Evolutionary conservation across 2,329 filamentous ascomycete genomes (phyloP).

Genomic region (Paracoccidioides brasiliensis): DNA sequence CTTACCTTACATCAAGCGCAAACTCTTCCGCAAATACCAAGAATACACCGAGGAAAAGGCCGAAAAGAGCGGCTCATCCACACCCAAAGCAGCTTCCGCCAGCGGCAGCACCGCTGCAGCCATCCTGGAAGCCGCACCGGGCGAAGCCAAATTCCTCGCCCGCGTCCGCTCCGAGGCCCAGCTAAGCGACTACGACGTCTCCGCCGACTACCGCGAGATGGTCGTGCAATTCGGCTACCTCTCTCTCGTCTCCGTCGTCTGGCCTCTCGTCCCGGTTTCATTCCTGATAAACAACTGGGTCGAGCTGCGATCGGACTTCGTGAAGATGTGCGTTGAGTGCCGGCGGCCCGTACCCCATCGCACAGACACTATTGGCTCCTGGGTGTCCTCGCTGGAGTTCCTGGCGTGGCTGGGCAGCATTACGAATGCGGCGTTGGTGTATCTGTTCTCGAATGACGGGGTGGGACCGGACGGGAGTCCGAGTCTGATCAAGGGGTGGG

Average conservation of each 20-base stretch:
- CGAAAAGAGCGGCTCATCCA: conserved; percentile 16
- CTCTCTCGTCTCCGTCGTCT: conserved; percentile 80
- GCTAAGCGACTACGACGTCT: conserved; percentile 76
- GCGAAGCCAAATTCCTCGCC: conserved; percentile 67
- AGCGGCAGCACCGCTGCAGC: conserved; percentile 33
- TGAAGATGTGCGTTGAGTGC: conserved; percentile 86
- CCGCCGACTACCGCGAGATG: conserved; percentile 86
- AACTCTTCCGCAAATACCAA: conserved; percentile 65
- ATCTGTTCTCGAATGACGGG: conserved; percentile 59
- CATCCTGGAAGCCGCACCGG: conserved; percentile 51
- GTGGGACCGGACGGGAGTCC: conserved; percentile 21
- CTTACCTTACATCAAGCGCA: conserved; percentile 72
- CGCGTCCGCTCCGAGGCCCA: conserved; percentile 73
- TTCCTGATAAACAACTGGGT: conserved; percentile 96
- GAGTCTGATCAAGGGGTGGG: conserved; percentile 63
- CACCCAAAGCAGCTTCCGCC: conserved; percentile 1
- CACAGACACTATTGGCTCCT: conserved; percentile 87
- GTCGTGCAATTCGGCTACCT: conserved; percentile 81
- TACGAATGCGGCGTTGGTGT: conserved; percentile 76
- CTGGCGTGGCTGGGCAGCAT: conserved; percentile 89
- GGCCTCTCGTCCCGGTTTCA: conserved; percentile 80
- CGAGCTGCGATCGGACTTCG: conserved; percentile 79
- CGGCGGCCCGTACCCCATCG: conserved; percentile 81
- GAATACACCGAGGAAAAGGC: conserved; percentile 47
- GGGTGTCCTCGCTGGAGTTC: conserved; percentile 73